A percentile compares a stretch with the other conserved stretches of the same genome.
Evolutionary conservation across 176 grass and related monocot species (phyloP).

Genomic region (Saccharum spontaneum): DNA sequence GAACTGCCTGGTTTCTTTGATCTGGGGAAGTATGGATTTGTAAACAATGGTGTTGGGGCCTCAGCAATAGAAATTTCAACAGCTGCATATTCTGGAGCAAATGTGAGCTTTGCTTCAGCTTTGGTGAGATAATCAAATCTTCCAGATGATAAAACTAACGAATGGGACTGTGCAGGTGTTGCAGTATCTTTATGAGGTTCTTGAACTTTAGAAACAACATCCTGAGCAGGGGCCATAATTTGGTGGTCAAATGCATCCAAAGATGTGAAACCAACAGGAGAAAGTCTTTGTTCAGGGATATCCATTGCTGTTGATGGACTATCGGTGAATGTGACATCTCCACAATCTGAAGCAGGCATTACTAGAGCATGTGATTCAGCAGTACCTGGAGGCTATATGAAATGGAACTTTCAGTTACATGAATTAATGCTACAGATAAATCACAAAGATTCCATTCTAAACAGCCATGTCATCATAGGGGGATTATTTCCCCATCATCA

Average conservation of each 20-base stretch:
- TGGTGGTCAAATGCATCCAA: constrained; percentile 75
- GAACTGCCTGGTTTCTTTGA: constrained; percentile 74
- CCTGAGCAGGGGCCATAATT: constrained; percentile 55
- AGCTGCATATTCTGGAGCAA: constrained; percentile 96
- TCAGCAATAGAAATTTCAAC: constrained; percentile 54
- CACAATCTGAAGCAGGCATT: constrained; percentile 57
- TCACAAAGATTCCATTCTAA: constrained; percentile 19
- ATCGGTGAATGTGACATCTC: constrained; percentile 55
- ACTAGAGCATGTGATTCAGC: constrained; percentile 70
- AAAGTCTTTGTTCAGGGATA: constrained; percentile 71
- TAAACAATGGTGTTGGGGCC: constrained; percentile 51
- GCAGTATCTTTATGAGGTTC: constrained; percentile 62
- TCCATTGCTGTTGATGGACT: constrained; percentile 79
- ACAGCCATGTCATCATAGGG: neutral
- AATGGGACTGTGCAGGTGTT: constrained; percentile 39
- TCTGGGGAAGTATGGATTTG: constrained; percentile 74
- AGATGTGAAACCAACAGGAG: constrained; percentile 68
- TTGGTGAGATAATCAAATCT: constrained; percentile 80
- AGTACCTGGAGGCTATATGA: constrained; percentile 84
- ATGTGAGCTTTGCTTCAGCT: constrained; percentile 92
- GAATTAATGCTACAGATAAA: constrained; percentile 24
- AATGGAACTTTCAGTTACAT: constrained; percentile 32
- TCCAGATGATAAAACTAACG: constrained; percentile 49
- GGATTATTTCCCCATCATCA: constrained; percentile 13
- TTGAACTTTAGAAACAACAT: constrained; percentile 53